These are phyloP conservation scores for Metschnikowia lochheadii DNA, from an alignment of 805 yeast species.

Conservation along the genomic window DNA sequence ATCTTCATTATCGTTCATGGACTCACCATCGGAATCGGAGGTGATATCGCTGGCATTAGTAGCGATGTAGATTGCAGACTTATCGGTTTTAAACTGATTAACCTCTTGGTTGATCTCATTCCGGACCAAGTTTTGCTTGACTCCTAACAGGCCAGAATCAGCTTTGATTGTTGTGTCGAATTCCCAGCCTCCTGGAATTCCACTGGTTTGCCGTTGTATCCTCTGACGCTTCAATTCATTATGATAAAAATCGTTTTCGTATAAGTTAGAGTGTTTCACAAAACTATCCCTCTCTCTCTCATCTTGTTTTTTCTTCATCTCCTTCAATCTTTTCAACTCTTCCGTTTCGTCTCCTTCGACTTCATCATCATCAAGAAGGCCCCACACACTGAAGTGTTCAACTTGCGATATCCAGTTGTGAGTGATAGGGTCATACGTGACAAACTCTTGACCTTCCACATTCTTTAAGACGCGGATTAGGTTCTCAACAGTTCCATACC, in stretches of 20 bases:
- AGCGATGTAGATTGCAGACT: conserved; percentile 21
- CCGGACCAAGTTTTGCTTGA: conserved; percentile 29
- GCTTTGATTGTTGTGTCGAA: conserved; percentile 13
- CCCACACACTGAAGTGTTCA: conserved; percentile 94
- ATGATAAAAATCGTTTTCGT: conserved; percentile 26
- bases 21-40: conserved; percentile 23
- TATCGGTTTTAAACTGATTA: conserved; percentile 19
- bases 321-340: conserved; percentile 30
- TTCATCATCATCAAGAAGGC: conserved; percentile 58
- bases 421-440: conserved; percentile 72
- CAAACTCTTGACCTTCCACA: conserved; percentile 67
- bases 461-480: conserved; percentile 50
- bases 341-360: conserved; percentile 38
- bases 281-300: conserved; percentile 41
- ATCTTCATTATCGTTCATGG: conserved; percentile 10
- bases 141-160: conserved; percentile 20
- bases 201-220: conserved; percentile 25
- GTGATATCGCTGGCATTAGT: conserved; percentile 32
- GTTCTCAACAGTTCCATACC: conserved; percentile 39
- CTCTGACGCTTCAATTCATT: conserved; percentile 36
- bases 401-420: conserved; percentile 80
- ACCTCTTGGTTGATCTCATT: conserved; percentile 29
- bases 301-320: conserved; percentile 32
- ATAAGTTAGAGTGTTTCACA: conserved; percentile 25
- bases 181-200: conserved; percentile 39